These are phyloP conservation scores for Emericellopsis cladophorae DNA, from an alignment of 2,329 filamentous ascomycete species.

Conservation along the genomic window DNA sequence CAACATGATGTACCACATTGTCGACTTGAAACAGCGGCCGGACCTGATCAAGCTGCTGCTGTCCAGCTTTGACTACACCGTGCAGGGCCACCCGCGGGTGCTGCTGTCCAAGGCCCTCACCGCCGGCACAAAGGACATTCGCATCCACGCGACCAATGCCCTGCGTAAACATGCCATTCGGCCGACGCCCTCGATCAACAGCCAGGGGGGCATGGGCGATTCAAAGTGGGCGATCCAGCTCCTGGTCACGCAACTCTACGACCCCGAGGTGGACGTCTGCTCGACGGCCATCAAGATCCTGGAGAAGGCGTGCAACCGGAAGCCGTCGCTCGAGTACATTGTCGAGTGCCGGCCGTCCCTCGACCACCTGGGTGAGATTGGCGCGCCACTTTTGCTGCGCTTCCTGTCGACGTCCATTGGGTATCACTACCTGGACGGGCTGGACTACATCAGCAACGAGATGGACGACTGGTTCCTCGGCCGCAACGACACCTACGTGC, in stretches of 20 bases:
- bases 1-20: constrained; percentile 99
- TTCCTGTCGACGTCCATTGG: constrained; percentile 94
- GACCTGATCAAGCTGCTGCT: constrained; percentile 84
- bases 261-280: constrained; percentile 93
- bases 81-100: constrained; percentile 81
- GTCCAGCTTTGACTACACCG: constrained; percentile 81
- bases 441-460: constrained; percentile 98
- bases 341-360: constrained; percentile 91
- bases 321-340: constrained; percentile 83
- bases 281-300: constrained; percentile 93
- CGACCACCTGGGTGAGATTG: constrained; percentile 93
- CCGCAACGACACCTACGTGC: constrained; percentile 91
- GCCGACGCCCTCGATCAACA: constrained; percentile 21
- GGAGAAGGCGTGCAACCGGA: constrained; percentile 92
- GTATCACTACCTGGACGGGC: constrained; percentile 90
- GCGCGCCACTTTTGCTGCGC: constrained; percentile 78
- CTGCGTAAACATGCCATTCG: constrained; percentile 73
- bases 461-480: constrained; percentile 99
- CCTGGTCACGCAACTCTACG: constrained; percentile 95
- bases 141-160: constrained; percentile 78
- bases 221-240: constrained; percentile 94
- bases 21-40: constrained; percentile 80
- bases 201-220: constrained; percentile 37
- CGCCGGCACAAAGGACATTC: constrained; percentile 79
- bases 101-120: constrained; percentile 90